These are phyloP conservation scores for Rhodotorula sp. DNA, from an alignment of 1,284 basidiomycete genomes.

Conservation along the genomic window DNA sequence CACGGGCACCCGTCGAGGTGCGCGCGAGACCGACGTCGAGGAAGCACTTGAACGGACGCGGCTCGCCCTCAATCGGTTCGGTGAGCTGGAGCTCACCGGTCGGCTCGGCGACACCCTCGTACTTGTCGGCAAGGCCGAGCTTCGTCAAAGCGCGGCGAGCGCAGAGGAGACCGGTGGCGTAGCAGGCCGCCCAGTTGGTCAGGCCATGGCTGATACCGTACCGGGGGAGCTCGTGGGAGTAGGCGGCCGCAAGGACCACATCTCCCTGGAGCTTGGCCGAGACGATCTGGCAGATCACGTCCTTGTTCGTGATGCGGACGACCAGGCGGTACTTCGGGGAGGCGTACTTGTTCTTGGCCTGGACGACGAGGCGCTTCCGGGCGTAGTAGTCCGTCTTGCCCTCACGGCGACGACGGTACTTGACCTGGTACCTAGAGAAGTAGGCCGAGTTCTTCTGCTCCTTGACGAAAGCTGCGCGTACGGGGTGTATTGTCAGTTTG, in stretches of 20 bases:
- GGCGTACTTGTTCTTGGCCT: slow-evolving; percentile 99
- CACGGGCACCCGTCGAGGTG: slow-evolving; percentile 95
- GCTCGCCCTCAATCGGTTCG: slow-evolving; percentile 86
- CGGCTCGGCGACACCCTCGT: slow-evolving; percentile 91
- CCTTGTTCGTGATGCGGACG: slow-evolving; percentile 64
- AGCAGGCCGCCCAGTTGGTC: slow-evolving; percentile 97
- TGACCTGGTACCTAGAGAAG: slow-evolving; percentile 93
- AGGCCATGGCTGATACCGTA: slow-evolving; percentile 99
- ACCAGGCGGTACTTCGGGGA: slow-evolving; percentile 98
- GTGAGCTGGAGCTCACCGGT: slow-evolving; percentile 81
- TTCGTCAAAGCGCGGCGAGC: slow-evolving; percentile 94
- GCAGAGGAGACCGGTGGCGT: slow-evolving; percentile 93
- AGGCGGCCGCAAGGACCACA: slow-evolving; percentile 82
- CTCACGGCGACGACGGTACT: slow-evolving; percentile 56
- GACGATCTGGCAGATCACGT: slow-evolving; percentile 60
- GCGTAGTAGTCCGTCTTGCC: slow-evolving; percentile 99
- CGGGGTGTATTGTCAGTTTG: neutral
- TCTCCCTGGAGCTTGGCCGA: slow-evolving; percentile 98
- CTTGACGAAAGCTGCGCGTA: slow-evolving; percentile 49
- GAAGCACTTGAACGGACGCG: slow-evolving; percentile 97
- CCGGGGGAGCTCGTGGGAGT: slow-evolving; percentile 85
- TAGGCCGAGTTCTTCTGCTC: slow-evolving; percentile 67
- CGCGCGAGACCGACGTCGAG: slow-evolving; percentile 98
- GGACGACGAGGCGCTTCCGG: slow-evolving; percentile 89
- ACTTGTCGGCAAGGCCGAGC: slow-evolving; percentile 97